These are phyloP conservation scores for Erythrophleum fordii DNA, from an alignment of 306 rosid species.

Conservation along the genomic window DNA sequence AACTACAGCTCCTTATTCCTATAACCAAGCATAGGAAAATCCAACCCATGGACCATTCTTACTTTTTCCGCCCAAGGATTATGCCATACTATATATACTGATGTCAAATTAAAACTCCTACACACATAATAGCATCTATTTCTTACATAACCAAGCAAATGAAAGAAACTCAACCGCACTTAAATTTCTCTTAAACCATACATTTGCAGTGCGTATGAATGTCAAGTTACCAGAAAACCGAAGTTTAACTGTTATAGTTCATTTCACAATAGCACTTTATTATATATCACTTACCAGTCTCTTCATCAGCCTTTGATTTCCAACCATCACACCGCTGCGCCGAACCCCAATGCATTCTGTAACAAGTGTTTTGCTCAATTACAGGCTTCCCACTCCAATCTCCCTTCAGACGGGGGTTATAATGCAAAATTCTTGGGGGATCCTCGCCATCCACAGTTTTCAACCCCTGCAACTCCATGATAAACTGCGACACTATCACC, in stretches of 20 bases:
- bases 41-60: neutral
- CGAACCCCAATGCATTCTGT: constrained; percentile 92
- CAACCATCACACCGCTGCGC: constrained; percentile 82
- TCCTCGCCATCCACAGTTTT: constrained; percentile 83
- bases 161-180: neutral
- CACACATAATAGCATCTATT: neutral
- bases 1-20: neutral
- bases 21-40: neutral
- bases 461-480: constrained; percentile 85
- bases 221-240: neutral
- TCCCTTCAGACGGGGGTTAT: constrained; percentile 84
- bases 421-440: constrained; percentile 81
- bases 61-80: neutral
- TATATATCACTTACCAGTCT: constrained; percentile 64
- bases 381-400: constrained; percentile 93
- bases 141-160: neutral
- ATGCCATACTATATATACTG: neutral
- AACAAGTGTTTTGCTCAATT: constrained; percentile 82
- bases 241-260: neutral
- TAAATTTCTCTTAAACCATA: neutral
- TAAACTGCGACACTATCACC: constrained; percentile 68
- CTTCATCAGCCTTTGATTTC: constrained; percentile 81
- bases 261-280: neutral
- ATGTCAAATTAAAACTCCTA: neutral
- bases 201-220: neutral